These are phyloP conservation scores for Camelina sativa DNA, from an alignment of 345 rosid genomes.

Conservation along the genomic window DNA sequence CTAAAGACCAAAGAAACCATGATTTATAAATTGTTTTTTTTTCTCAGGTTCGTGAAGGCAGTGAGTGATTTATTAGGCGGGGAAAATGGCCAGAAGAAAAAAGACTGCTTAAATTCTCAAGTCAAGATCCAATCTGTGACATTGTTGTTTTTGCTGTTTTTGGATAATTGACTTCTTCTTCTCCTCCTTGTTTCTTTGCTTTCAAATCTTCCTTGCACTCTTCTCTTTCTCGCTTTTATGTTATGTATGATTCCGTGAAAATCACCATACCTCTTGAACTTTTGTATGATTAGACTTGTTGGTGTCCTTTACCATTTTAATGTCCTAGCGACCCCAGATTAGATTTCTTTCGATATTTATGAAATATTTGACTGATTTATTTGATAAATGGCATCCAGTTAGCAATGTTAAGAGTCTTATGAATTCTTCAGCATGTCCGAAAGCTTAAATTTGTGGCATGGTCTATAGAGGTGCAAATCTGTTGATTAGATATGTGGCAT, in stretches of 20 bases:
- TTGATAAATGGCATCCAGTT: not conserved
- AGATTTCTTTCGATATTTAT: not conserved
- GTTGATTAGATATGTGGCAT: too few species aligned
- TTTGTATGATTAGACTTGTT: conserved; percentile 14
- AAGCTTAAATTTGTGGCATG: too few species aligned
- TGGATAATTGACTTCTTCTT: not conserved
- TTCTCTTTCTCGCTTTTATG: not conserved
- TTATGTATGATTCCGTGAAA: not conserved
- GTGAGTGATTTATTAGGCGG: conserved; percentile 23
- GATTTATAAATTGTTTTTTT: not conserved
- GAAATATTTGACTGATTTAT: not conserved
- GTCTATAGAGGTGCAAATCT: too few species aligned
- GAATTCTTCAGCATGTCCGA: too few species aligned
- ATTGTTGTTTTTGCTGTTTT: not conserved
- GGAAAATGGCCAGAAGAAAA: conserved; percentile 14
- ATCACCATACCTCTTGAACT: not conserved
- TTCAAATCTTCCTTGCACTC: not conserved
- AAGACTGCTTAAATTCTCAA: not conserved
- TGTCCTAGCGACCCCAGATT: not conserved
- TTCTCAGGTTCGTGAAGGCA: conserved; percentile 37
- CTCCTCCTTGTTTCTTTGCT: not conserved
- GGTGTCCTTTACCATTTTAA: not conserved
- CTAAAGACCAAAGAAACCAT: conserved; percentile 13
- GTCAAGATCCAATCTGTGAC: conserved; percentile 1
- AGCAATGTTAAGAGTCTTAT: not conserved